Conservation (phyloP, 73 alveolate genomes). For the Breviolum minutum region DNA sequence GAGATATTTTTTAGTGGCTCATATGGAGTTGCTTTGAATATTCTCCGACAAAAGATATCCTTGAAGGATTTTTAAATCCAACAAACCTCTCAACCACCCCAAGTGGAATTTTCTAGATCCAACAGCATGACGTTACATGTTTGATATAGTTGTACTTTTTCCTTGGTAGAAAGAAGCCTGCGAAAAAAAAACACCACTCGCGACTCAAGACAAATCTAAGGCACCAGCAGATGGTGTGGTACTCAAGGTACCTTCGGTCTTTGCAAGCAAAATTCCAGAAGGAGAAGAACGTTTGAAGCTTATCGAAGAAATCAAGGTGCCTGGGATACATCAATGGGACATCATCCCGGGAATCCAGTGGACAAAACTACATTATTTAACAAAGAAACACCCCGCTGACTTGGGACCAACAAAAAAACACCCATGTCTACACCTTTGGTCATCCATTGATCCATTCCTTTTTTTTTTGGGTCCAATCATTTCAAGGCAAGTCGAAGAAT, state of each 20-base stretch:
- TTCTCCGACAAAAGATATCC: too few species aligned
- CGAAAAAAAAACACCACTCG: too few species aligned
- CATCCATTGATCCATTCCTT: too few species aligned
- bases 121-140: too few species aligned
- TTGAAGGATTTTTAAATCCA: too few species aligned
- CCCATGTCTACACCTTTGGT: neutral
- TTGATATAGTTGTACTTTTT: too few species aligned
- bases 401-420: neutral
- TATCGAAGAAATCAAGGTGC: neutral
- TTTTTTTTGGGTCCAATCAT: neutral
- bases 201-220: neutral
- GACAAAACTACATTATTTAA: neutral
- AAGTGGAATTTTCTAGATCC: too few species aligned
- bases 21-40: too few species aligned
- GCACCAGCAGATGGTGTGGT: conserved; percentile 35
- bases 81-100: too few species aligned
- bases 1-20: too few species aligned
- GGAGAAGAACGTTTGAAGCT: neutral
- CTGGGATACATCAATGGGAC: neutral
- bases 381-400: too few species aligned
- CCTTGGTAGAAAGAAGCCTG: too few species aligned
- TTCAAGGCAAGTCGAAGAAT: neutral
- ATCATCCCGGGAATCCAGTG: neutral
- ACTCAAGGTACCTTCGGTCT: conserved; percentile 9
- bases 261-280: neutral